Evolutionary conservation across 306 rosid species (phyloP), one percentile per base, ranked within the genome.

Genomic region (Canavalia gladiata): DNA sequence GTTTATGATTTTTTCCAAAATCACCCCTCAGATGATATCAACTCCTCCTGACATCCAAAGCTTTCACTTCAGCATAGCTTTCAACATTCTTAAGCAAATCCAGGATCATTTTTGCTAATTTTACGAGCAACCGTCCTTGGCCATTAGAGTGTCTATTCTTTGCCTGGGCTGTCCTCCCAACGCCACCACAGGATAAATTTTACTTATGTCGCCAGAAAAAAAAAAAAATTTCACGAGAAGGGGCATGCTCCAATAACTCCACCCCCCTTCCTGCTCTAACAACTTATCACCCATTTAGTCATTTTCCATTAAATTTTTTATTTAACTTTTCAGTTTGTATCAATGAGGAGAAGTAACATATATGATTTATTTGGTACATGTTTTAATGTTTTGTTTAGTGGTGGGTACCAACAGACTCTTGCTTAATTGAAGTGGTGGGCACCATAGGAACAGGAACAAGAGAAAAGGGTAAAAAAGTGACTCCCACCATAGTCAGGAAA

Each of bases 101-200:
- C 8, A 95, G 80, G 35, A 95, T 90, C 68, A 90, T 91, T 68
- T 86, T 91, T 0, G 99, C 98, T 29, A 98, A 95, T 55, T 95
- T 93, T 13, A 80, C 97, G 7, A 97, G 99, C 99, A 97, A 95
- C 56, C 99, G 89, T 10, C 99, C 97, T 73, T 95, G 99, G 4
- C 99, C 99, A 51, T 95, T 95, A 35, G 97, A 93, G 74, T 95
- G 99, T 79, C 98, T 91, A 57, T 83, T 95, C 85, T 93, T 93
- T 0, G 99, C 98, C 83, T 95, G 99, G 10, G 97, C 99, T 10
- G 97, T 91, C 82, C 97, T 91, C 0, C 99, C 99, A 68, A 95
- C 98, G 59, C 99, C 99, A 59, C 99, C 25, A 12, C 98, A 95
- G 67, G 50, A 57, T 75, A 43, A 72, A 75, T 82, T 79, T 76